Evolutionary conservation across 2,329 filamentous ascomycete genomes (phyloP).

Genomic region (Colletotrichum gigasporum): DNA sequence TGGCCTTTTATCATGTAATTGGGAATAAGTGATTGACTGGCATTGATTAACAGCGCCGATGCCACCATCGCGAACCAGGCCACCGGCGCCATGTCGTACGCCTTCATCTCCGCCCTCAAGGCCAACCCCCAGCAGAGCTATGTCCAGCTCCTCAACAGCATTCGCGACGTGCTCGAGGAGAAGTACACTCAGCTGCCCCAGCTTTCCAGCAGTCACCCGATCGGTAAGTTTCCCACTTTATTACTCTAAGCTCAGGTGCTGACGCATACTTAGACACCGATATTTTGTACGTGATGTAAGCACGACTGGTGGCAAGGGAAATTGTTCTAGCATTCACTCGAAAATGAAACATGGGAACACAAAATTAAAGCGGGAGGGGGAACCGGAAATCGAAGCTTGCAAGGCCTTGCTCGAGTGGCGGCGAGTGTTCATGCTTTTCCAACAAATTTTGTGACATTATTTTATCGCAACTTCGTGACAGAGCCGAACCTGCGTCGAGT

Average conservation of each 20-base stretch:
- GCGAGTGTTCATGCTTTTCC: too few relatives aligned
- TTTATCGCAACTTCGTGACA: too few relatives aligned
- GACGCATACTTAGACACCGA: conserved; percentile 19
- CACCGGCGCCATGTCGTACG: conserved; percentile 98
- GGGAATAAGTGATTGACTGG: neutral
- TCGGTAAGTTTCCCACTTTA: conserved; percentile 71
- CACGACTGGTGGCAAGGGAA: neutral
- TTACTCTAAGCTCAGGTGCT: too few relatives aligned
- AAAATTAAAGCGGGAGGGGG: neutral
- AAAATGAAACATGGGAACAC: neutral
- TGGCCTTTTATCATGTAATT: conserved; percentile 7
- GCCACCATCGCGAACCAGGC: conserved; percentile 88
- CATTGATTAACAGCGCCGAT: conserved; percentile 76
- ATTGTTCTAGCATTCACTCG: neutral
- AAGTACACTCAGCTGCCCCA: conserved; percentile 97
- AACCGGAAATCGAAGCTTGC: too few relatives aligned
- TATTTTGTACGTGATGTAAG: conserved; percentile 28
- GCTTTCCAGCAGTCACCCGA: conserved; percentile 92
- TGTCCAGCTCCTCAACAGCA: conserved; percentile 92
- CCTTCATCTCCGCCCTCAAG: conserved; percentile 90
- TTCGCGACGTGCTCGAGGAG: conserved; percentile 85
- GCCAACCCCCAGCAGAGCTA: conserved; percentile 97
- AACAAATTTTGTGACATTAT: too few relatives aligned
- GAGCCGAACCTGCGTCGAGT: too few relatives aligned
- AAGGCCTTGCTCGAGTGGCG: too few relatives aligned